Base-by-base conservation (phyloP, 345 rosid genomes). In the Hevea brasiliensis region DNA sequence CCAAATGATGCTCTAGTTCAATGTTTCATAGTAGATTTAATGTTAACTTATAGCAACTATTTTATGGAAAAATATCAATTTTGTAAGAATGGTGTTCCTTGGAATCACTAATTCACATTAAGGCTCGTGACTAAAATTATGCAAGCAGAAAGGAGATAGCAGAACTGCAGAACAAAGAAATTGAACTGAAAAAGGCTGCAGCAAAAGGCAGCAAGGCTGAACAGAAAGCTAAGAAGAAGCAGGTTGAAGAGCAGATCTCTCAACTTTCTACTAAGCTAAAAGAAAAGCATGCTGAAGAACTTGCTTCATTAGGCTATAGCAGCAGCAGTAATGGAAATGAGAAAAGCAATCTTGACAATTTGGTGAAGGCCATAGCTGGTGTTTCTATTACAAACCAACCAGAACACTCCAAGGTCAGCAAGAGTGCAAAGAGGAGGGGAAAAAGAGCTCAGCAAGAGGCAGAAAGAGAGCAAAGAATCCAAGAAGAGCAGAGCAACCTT, bases 141-240 rank as follows among this genome's bases (percentile, higher is more conserved):
- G n/a, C 23, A n/a, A 72, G 71, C 80, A 91, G 99, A 80, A 89
- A 87, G 82, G 99, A 92, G 89, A 84, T 80, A 68, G 78, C 84
- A 27, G 83, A 87, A 76, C 87, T 95, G 75, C 97, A 92, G 78
- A 85, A 89, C 80, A 91, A 89, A 82, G 99, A 95, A 85, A 79
- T 76, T 15, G 94, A 85, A 79, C 73, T 92, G 82, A 95, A 95
- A 72, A 95, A 88, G 81, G 96, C 86, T 0, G 98, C 99, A 54
- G 98, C 98, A 6, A 95, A 87, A 81, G 96, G 99, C 62, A 92
- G 90, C 84, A 95, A 95, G 83, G 97, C 98, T 40, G 98, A 95
- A 76, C 99, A 89, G 84, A 95, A 95, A 76, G 89, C 98, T 13
- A 91, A 95, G 90, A 92, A 89, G 92, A 95, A 92, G 89, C 92